These are phyloP conservation scores for Erodium moschatum DNA, from an alignment of 441 rosid species.

Conservation along the genomic window DNA sequence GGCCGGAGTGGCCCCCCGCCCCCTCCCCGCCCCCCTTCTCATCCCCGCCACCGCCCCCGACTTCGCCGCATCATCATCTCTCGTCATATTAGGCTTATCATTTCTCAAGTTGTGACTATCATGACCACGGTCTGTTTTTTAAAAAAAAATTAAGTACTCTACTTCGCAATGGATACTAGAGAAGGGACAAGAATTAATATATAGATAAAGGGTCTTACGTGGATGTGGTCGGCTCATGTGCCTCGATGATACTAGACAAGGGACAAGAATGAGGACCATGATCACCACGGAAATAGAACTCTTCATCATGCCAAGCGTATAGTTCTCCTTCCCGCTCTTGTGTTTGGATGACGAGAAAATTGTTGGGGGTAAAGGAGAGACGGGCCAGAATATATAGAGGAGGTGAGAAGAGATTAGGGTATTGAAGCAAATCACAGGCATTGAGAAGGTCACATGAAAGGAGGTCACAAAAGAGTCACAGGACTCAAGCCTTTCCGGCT, in stretches of 20 bases:
- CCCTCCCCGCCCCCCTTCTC: neutral
- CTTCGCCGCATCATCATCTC: too few species aligned
- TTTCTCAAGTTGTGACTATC: neutral
- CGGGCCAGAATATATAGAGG: neutral
- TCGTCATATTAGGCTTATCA: neutral
- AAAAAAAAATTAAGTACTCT: too few species aligned
- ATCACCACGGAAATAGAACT: neutral
- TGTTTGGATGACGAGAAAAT: neutral
- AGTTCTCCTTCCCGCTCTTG: neutral
- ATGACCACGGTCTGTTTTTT: neutral
- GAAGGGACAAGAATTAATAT: neutral
- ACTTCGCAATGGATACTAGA: too few species aligned
- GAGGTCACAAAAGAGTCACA: neutral
- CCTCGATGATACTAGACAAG: neutral
- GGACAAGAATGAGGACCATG: neutral
- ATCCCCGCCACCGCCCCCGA: neutral
- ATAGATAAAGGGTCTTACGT: neutral
- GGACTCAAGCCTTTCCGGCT: neutral
- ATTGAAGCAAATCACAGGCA: neutral
- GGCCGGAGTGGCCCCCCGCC: conserved; percentile 17
- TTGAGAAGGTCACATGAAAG: too few species aligned
- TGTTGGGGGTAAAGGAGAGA: neutral
- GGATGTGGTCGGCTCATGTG: neutral
- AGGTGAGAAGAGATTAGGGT: neutral
- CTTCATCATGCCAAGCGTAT: neutral